phyloP scores from a whole-genome alignment of 2,329 filamentous ascomycete genomes.

The Aplosporella prunicola region DNA sequence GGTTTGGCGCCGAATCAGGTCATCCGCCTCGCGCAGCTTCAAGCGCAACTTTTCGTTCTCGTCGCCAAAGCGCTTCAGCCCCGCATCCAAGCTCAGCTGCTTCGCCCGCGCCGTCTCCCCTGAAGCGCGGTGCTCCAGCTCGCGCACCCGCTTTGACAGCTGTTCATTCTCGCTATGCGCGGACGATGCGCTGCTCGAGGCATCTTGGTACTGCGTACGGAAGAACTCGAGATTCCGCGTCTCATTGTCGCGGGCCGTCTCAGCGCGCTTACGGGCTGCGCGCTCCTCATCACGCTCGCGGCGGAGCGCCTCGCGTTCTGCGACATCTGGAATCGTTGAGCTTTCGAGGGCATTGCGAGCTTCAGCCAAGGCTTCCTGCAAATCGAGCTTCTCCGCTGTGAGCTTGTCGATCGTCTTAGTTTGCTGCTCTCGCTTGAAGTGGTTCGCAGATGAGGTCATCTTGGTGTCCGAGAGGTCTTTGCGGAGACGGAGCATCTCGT shows the following conservation, averaged over 20 bases:
- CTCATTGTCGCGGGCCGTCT: conserved; percentile 22
- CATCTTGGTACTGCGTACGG: conserved; percentile 44
- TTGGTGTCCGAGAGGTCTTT: conserved; percentile 3
- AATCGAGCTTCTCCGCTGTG: conserved; percentile 8
- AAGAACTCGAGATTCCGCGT: conserved; percentile 48
- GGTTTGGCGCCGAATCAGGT: conserved; percentile 17
- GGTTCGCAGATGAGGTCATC: neutral
- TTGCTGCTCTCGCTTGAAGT: conserved; percentile 15
- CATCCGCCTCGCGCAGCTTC: conserved; percentile 13
- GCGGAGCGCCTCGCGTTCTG: conserved; percentile 6
- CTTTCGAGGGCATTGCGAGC: conserved; percentile 2
- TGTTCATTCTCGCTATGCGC: neutral
- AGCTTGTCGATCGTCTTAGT: conserved; percentile 21
- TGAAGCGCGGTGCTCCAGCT: neutral
- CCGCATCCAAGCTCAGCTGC: neutral
- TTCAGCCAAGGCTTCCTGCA: conserved; percentile 1
- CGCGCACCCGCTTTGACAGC: conserved; percentile 11
- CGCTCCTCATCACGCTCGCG: conserved; percentile 20
- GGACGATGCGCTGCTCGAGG: conserved; percentile 2
- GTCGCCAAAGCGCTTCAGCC: conserved; percentile 9
- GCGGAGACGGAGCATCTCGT: neutral
- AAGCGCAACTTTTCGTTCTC: conserved; percentile 19
- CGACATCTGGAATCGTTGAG: conserved; percentile 2
- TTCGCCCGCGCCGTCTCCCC: conserved; percentile 6
- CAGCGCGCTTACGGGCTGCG: conserved; percentile 20